These are phyloP conservation scores for Theobroma grandiflorum DNA, from an alignment of 441 rosid species.

Conservation along the genomic window DNA sequence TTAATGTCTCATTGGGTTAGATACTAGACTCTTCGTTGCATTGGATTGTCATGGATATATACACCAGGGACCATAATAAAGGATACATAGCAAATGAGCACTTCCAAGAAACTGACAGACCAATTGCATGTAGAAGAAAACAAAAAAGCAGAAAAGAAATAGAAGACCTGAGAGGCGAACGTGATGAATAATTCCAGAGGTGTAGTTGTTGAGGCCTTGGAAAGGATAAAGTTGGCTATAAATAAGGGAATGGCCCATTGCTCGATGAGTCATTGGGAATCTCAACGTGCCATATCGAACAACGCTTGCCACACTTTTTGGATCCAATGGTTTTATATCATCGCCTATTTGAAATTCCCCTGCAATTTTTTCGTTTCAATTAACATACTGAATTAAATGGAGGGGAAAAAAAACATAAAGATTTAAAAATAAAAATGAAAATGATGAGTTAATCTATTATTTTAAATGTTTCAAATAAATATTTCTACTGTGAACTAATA, in stretches of 20 bases:
- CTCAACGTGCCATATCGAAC: conserved; percentile 46
- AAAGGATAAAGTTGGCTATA: conserved; percentile 64
- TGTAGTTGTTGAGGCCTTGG: conserved; percentile 61
- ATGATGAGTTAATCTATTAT: not conserved
- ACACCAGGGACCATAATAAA: too few relatives aligned
- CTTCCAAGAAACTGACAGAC: not conserved
- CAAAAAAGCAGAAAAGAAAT: not conserved
- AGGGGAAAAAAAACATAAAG: not conserved
- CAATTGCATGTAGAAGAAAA: not conserved
- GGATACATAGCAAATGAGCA: not conserved
- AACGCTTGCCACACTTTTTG: conserved; percentile 43
- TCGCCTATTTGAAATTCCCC: conserved; percentile 70
- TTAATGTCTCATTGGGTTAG: too few relatives aligned
- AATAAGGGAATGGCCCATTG: conserved; percentile 53
- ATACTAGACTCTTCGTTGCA: too few relatives aligned
- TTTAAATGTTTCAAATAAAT: too few relatives aligned
- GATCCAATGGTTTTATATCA: conserved; percentile 51
- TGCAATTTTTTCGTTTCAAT: conserved; percentile 26
- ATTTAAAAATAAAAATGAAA: not conserved
- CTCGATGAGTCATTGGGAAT: conserved; percentile 30
- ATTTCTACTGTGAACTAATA: too few relatives aligned
- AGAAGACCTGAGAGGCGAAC: conserved; percentile 54
- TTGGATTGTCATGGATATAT: too few relatives aligned
- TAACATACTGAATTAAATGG: not conserved
- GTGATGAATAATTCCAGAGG: conserved; percentile 73